Evolutionary conservation across 2,329 filamentous ascomycete genomes (phyloP).

Genomic region (Trichoderma breve): DNA sequence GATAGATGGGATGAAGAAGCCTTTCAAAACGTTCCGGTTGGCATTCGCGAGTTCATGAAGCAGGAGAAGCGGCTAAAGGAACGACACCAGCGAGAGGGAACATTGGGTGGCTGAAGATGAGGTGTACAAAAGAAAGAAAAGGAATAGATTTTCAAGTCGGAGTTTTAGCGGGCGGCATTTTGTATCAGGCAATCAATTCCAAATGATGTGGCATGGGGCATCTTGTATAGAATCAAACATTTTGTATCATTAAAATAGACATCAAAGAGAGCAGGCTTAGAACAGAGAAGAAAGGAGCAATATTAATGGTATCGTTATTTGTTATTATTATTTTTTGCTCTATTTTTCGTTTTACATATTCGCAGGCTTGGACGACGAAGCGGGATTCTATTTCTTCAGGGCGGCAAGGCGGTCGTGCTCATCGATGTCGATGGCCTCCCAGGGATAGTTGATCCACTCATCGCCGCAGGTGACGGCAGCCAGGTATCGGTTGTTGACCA

Average conservation of each 20-base stretch:
- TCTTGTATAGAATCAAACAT: not conserved
- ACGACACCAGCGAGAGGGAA: slow-evolving; percentile 60
- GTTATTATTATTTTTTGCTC: not conserved
- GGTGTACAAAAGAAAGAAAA: not conserved
- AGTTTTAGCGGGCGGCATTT: not conserved
- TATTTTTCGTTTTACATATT: slow-evolving; percentile 5
- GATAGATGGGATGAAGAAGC: slow-evolving; percentile 64
- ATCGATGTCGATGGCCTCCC: slow-evolving; percentile 93
- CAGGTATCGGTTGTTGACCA: slow-evolving; percentile 74
- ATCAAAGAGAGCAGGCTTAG: not conserved
- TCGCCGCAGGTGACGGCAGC: slow-evolving; percentile 88
- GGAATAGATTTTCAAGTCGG: not conserved
- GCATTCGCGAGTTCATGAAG: slow-evolving; percentile 96
- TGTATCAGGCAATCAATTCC: not conserved
- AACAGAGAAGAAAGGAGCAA: not conserved
- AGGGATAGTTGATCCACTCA: slow-evolving; percentile 98
- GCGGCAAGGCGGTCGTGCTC: slow-evolving; percentile 81
- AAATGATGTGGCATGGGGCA: not conserved
- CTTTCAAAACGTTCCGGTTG: slow-evolving; percentile 80
- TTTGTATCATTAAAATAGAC: not conserved
- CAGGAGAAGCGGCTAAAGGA: slow-evolving; percentile 87
- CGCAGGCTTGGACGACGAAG: not conserved
- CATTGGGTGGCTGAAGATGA: slow-evolving; percentile 4
- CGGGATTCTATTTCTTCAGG: slow-evolving; percentile 33
- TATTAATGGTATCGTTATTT: slow-evolving; percentile 10